A percentile compares a stretch with the other conserved stretches of the same genome.
Evolutionary conservation across 441 rosid species (phyloP).

Genomic region (Adansonia gregorii): DNA sequence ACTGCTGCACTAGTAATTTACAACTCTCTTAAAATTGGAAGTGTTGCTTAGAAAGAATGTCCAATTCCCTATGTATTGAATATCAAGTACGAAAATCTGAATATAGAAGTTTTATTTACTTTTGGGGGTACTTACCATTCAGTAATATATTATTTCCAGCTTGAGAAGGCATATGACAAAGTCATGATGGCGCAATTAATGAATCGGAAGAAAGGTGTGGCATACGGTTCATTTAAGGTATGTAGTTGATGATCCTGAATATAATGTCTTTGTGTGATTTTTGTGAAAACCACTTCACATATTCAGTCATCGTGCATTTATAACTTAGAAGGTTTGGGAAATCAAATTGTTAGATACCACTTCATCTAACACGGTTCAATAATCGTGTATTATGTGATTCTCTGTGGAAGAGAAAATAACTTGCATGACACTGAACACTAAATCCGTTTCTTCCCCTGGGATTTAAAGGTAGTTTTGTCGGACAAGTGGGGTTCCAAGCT

Average conservation of each 20-base stretch:
- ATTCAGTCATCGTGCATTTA: neutral
- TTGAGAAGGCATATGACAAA: conserved; percentile 95
- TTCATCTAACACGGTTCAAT: neutral
- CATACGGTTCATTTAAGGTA: conserved; percentile 88
- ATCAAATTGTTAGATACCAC: neutral
- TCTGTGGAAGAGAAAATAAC: neutral
- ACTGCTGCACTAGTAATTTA: conserved; percentile 72
- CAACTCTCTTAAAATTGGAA: conserved; percentile 4
- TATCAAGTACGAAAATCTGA: neutral
- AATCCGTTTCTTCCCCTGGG: conserved; percentile 11
- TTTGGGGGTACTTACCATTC: neutral
- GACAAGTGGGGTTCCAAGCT: neutral
- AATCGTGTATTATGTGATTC: neutral
- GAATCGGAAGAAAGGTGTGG: conserved; percentile 80
- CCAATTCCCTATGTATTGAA: neutral
- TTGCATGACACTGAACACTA: neutral
- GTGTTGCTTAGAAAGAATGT: neutral
- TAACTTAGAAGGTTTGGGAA: neutral
- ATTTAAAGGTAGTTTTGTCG: conserved; percentile 3
- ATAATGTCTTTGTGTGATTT: conserved; percentile 17
- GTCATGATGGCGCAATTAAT: conserved; percentile 83
- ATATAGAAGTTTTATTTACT: neutral
- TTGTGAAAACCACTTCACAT: conserved; percentile 8
- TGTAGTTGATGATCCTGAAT: neutral
- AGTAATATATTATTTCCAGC: conserved; percentile 46